Evolutionary conservation across 345 rosid genomes (phyloP).

Genomic region (Melastoma malabathricum): DNA sequence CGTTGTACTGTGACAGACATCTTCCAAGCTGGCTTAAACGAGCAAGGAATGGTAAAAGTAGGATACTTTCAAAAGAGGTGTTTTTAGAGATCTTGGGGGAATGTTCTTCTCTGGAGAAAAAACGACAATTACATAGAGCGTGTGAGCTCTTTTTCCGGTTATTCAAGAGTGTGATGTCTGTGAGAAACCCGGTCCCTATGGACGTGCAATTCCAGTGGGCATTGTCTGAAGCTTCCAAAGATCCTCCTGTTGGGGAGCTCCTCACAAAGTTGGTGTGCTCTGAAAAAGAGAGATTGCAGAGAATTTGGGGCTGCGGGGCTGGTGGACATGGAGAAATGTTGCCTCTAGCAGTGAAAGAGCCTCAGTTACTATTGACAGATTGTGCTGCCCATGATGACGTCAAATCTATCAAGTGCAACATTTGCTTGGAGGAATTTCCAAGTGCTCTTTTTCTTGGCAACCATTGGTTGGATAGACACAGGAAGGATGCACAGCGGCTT

Average conservation of each 20-base stretch:
- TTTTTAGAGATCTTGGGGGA: conserved; percentile 58
- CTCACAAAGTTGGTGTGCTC: conserved; percentile 55
- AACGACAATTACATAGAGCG: conserved; percentile 70
- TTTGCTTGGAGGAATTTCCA: conserved; percentile 39
- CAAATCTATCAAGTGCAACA: conserved; percentile 42
- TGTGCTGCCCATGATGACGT: conserved; percentile 26
- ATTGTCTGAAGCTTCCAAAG: conserved; percentile 75
- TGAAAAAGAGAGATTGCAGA: conserved; percentile 65
- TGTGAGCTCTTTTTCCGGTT: conserved; percentile 94
- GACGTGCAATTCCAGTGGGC: conserved; percentile 96
- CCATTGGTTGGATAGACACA: conserved; percentile 66
- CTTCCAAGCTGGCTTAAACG: conserved; percentile 99
- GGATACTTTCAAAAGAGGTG: conserved; percentile 87
- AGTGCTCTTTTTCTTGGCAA: conserved; percentile 39
- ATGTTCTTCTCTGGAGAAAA: conserved; percentile 51
- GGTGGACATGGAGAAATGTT: conserved; percentile 27
- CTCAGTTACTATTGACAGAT: conserved; percentile 25
- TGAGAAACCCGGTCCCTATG: conserved; percentile 85
- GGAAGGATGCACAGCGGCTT: conserved; percentile 69
- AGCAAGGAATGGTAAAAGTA: conserved; percentile 96
- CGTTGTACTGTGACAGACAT: conserved; percentile 80
- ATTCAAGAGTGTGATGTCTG: conserved; percentile 75
- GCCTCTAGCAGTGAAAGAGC: conserved; percentile 26
- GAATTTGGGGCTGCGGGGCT: conserved; percentile 57
- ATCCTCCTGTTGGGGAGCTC: conserved; percentile 43